phyloP scores from a whole-genome alignment of 257 asterid genomes.

The Nyctanthes arbortristis region DNA sequence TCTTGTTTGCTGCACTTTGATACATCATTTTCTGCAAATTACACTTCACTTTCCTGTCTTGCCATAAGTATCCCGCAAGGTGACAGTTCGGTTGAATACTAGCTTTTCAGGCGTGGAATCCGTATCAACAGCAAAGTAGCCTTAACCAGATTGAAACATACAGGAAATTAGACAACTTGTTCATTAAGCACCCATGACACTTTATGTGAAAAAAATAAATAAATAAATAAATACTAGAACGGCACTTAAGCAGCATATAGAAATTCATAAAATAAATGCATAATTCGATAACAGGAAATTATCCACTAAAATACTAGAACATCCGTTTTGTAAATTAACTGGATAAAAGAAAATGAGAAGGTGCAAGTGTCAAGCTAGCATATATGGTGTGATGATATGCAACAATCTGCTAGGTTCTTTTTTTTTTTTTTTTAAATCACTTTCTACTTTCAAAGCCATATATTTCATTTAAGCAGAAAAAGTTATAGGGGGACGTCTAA shows the following conservation, averaged over 20 bases:
- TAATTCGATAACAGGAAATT: background rate
- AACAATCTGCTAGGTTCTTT: background rate
- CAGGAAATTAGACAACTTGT: background rate
- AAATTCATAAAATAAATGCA: background rate
- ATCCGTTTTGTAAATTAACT: background rate
- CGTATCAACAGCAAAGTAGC: slow-evolving; percentile 71
- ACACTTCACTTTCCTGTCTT: slow-evolving; percentile 60
- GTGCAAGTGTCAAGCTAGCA: background rate
- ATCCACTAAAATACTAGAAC: background rate
- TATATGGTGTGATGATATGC: background rate
- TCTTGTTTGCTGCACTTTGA: background rate
- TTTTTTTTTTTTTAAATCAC: background rate
- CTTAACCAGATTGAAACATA: slow-evolving; percentile 32
- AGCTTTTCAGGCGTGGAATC: slow-evolving; percentile 66
- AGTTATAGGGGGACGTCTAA: background rate
- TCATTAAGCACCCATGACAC: background rate
- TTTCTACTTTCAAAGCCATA: background rate
- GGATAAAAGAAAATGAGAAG: background rate
- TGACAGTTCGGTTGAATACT: slow-evolving; percentile 74
- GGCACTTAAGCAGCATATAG: background rate
- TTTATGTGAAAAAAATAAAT: background rate
- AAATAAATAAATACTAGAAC: too few species aligned
- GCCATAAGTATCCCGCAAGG: slow-evolving; percentile 62
- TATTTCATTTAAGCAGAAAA: background rate
- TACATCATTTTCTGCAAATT: background rate